Evolutionary conservation across 169 alveolate species (phyloP).

Genomic region (Cryptosporidium sp.): DNA sequence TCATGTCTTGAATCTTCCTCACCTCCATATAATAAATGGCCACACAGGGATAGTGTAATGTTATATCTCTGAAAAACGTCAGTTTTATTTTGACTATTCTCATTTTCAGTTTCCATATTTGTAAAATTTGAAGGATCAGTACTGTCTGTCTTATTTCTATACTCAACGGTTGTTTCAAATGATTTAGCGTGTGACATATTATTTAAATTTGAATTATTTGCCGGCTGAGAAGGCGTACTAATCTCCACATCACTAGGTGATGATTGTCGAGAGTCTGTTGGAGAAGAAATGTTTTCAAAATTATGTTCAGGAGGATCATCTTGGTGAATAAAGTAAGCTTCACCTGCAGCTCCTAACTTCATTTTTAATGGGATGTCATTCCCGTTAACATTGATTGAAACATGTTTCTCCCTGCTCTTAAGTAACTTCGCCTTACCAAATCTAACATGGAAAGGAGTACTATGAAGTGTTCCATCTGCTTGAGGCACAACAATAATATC

Average conservation of each 20-base stretch:
- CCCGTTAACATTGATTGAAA: slow-evolving; percentile 92
- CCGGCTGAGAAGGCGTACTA: background rate
- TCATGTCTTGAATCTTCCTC: slow-evolving; percentile 51
- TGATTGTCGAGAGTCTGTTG: slow-evolving; percentile 25
- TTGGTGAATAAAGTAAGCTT: slow-evolving; percentile 93
- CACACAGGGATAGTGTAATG: slow-evolving; percentile 61
- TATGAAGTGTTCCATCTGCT: slow-evolving; percentile 83
- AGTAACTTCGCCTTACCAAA: slow-evolving; percentile 96
- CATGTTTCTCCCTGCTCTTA: slow-evolving; percentile 91
- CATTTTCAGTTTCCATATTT: background rate
- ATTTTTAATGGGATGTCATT: slow-evolving; percentile 88
- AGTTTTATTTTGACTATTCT: background rate
- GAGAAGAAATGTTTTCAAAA: slow-evolving; percentile 21
- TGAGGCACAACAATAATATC: slow-evolving; percentile 92
- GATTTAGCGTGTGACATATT: background rate
- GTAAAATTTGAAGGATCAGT: background rate
- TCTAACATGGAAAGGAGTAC: slow-evolving; percentile 96
- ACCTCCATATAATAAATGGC: slow-evolving; percentile 58
- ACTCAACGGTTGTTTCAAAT: slow-evolving; percentile 28
- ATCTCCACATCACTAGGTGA: slow-evolving; percentile 37
- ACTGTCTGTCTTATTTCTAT: slow-evolving; percentile 23
- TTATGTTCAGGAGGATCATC: slow-evolving; percentile 76
- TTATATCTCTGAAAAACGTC: slow-evolving; percentile 6
- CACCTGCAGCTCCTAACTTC: slow-evolving; percentile 97
- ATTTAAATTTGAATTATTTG: background rate